Conservation (phyloP, 2,329 filamentous ascomycete species). For the Periconia sp. region DNA sequence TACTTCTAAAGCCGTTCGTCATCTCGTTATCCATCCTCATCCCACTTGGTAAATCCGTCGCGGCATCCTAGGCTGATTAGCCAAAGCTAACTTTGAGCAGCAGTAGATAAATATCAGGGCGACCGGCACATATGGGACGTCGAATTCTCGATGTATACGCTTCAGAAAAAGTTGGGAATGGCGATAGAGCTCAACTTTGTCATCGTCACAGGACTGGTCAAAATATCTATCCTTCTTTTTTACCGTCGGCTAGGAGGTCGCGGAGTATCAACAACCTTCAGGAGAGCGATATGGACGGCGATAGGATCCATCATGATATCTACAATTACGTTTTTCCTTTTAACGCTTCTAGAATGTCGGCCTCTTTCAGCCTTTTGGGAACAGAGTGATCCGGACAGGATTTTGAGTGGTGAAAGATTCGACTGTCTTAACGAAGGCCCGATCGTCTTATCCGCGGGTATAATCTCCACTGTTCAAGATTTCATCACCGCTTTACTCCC, state of each 20-base stretch:
- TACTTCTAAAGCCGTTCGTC: slow-evolving; percentile 16
- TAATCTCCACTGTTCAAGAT: slow-evolving; percentile 31
- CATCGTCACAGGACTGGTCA: slow-evolving; percentile 28
- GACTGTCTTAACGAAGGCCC: slow-evolving; percentile 36
- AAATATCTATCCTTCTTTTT: slow-evolving; percentile 37
- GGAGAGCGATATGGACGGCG: slow-evolving; percentile 23
- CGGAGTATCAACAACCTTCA: slow-evolving; percentile 25
- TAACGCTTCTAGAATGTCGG: slow-evolving; percentile 30
- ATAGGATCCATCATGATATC: slow-evolving; percentile 29
- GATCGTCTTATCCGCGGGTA: slow-evolving; percentile 27
- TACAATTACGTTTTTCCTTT: slow-evolving; percentile 27
- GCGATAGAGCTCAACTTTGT: slow-evolving; percentile 28
- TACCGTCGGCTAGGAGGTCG: slow-evolving; percentile 30
- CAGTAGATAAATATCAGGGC: slow-evolving; percentile 15
- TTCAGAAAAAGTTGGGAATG: slow-evolving; percentile 28
- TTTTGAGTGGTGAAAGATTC: slow-evolving; percentile 23
- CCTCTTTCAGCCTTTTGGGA: slow-evolving; percentile 37
- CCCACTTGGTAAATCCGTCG: slow-evolving; percentile 17
- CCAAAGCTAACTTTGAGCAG: slow-evolving; percentile 15
- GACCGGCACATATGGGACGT: slow-evolving; percentile 33
- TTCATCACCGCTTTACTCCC: slow-evolving; percentile 33
- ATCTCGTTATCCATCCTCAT: slow-evolving; percentile 22
- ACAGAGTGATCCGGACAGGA: slow-evolving; percentile 20
- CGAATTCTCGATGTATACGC: slow-evolving; percentile 13
- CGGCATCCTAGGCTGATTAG: background rate